Evolutionary conservation across 2,329 filamentous ascomycete species (phyloP).

Genomic region (Exophiala alcalophila): DNA sequence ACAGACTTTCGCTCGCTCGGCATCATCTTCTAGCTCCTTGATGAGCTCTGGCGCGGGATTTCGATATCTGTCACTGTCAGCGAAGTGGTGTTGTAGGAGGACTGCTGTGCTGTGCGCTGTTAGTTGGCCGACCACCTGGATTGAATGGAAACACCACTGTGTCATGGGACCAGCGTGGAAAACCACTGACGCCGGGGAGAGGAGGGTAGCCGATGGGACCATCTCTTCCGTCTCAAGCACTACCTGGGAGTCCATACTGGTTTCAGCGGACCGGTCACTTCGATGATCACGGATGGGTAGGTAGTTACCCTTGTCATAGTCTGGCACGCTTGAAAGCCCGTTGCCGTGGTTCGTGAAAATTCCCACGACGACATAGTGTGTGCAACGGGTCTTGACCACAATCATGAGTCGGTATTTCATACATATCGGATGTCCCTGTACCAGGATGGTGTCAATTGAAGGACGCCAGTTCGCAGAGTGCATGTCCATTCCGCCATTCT

Average conservation of each 20-base stretch:
- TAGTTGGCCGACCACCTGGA: not conserved
- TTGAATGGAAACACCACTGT: not conserved
- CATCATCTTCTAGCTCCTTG: not conserved
- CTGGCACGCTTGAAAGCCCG: not conserved
- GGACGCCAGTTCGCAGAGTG: not conserved
- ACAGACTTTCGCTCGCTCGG: too few relatives aligned
- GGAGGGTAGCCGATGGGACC: not conserved
- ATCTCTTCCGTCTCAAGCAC: not conserved
- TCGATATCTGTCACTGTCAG: not conserved
- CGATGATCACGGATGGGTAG: slow-evolving; percentile 4
- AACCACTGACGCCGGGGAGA: not conserved
- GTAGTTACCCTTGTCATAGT: not conserved
- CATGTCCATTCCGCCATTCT: not conserved
- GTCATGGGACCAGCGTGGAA: not conserved
- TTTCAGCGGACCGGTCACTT: not conserved
- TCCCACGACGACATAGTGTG: not conserved
- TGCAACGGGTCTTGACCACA: not conserved
- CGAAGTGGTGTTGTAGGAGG: not conserved
- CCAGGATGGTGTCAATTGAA: not conserved
- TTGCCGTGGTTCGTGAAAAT: not conserved
- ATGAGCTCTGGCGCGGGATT: not conserved
- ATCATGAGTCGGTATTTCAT: not conserved
- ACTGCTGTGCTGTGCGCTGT: not conserved
- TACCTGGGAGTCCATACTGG: not conserved
- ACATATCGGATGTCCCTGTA: not conserved